Evolutionary conservation across 768 basidiomycete species (phyloP).

Genomic region (Mycena venus): DNA sequence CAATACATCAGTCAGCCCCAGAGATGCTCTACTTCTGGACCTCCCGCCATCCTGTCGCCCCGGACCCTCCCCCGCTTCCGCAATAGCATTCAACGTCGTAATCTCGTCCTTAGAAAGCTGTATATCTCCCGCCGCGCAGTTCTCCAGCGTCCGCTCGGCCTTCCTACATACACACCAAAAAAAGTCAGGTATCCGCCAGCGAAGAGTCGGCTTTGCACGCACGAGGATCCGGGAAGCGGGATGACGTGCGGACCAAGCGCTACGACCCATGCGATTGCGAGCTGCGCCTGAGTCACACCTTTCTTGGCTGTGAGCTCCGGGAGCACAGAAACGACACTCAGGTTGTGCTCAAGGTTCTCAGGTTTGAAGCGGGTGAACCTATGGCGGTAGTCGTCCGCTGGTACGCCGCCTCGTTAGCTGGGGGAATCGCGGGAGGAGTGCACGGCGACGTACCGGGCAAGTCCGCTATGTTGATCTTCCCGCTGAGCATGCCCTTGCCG

Average conservation of each 20-base stretch:
- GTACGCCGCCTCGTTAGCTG: background rate
- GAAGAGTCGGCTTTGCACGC: no score
- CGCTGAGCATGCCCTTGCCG: slow-evolving; percentile 68
- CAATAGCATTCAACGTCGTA: slow-evolving; percentile 51
- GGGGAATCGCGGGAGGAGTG: background rate
- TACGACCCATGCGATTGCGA: slow-evolving; percentile 57
- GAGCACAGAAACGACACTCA: slow-evolving; percentile 56
- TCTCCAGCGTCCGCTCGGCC: slow-evolving; percentile 55
- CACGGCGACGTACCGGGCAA: background rate
- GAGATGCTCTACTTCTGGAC: slow-evolving; percentile 20
- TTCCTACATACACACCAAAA: background rate
- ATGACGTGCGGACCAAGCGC: slow-evolving; percentile 58
- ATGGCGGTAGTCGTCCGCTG: slow-evolving; percentile 55
- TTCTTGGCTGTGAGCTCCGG: slow-evolving; percentile 55
- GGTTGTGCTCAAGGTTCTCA: slow-evolving; percentile 59
- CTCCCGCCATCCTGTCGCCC: slow-evolving; percentile 1
- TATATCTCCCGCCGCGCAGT: slow-evolving; percentile 57
- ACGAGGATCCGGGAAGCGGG: slow-evolving; percentile 65
- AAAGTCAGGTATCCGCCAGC: no score
- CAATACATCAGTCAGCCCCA: slow-evolving; percentile 22
- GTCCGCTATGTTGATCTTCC: slow-evolving; percentile 31
- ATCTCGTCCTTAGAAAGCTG: slow-evolving; percentile 55
- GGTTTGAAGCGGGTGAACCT: slow-evolving; percentile 57
- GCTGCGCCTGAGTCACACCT: slow-evolving; percentile 55
- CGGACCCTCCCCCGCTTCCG: background rate